Percentiles rank a stretch among this genome's conserved stretches.
Evolutionary conservation across 176 grass and related monocot species (phyloP).

Genomic region (Carex pumila): DNA sequence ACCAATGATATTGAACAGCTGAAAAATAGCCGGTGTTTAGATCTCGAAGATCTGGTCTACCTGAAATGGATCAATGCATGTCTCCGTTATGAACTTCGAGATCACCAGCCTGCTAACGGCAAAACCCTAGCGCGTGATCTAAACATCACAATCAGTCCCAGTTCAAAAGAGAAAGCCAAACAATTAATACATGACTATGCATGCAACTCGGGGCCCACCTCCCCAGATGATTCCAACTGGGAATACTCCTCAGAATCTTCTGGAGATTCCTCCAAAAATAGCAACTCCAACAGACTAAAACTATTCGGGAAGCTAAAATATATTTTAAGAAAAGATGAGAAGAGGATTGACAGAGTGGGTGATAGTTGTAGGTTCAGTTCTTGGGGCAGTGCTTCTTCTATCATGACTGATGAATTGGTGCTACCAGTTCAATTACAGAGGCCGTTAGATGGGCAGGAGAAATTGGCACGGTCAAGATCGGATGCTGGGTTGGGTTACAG

Average conservation of each 20-base stretch:
- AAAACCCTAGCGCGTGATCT: constrained; percentile 69
- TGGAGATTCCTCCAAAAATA: constrained; percentile 27
- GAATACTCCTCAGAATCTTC: constrained; percentile 57
- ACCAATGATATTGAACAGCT: constrained; percentile 65
- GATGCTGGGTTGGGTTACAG: constrained; percentile 10
- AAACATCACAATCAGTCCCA: constrained; percentile 69
- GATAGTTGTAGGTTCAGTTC: constrained; percentile 8
- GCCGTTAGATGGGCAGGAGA: not conserved
- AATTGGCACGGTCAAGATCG: constrained; percentile 13
- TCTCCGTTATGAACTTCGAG: constrained; percentile 79
- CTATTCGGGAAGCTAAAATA: constrained; percentile 74
- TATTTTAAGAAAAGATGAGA: constrained; percentile 59
- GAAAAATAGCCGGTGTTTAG: constrained; percentile 53
- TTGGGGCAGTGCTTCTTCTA: not conserved
- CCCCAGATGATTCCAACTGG: constrained; percentile 53
- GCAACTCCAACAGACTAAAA: constrained; percentile 40
- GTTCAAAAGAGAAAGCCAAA: constrained; percentile 79
- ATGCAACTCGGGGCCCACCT: constrained; percentile 36
- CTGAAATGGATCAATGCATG: constrained; percentile 99
- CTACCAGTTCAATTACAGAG: not conserved
- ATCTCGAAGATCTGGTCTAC: constrained; percentile 94
- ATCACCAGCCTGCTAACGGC: constrained; percentile 37
- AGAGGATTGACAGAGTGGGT: not conserved
- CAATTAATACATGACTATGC: constrained; percentile 89
- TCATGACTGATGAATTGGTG: not conserved